Percentiles rank a stretch among this genome's conserved stretches.
phyloP scores from a whole-genome alignment of 805 yeast species.

The Debaryomyces tyrocola region DNA sequence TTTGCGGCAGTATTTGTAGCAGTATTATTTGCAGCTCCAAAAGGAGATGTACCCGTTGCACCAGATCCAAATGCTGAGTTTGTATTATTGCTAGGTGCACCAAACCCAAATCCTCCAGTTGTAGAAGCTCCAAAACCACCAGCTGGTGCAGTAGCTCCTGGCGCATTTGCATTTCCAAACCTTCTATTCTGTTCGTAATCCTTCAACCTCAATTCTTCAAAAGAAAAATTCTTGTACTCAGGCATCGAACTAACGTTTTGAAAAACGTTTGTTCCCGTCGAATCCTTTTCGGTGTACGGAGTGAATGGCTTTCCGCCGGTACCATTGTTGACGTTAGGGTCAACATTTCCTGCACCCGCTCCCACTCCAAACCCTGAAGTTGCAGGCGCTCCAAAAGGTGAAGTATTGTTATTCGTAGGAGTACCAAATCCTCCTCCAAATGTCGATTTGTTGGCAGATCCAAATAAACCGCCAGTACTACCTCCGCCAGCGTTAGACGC shows the following conservation, averaged over 20 bases:
- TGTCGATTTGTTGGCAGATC: conserved; percentile 14
- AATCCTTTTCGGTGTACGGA: conserved; percentile 72
- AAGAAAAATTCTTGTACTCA: conserved; percentile 76
- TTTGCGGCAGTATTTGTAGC: conserved; percentile 33
- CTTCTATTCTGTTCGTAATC: conserved; percentile 80
- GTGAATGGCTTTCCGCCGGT: conserved; percentile 71
- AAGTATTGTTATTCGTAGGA: conserved; percentile 17
- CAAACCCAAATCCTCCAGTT: conserved; percentile 18
- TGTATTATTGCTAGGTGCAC: conserved; percentile 15
- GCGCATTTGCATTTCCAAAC: conserved; percentile 45
- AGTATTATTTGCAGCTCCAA: conserved; percentile 37
- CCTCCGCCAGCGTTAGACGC: conserved; percentile 1
- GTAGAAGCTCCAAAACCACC: conserved; percentile 34
- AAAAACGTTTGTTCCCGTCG: conserved; percentile 52
- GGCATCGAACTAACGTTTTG: conserved; percentile 88
- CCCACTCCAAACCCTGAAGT: conserved; percentile 17
- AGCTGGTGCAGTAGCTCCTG: conserved; percentile 27
- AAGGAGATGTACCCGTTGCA: conserved; percentile 19
- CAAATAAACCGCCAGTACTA: conserved; percentile 18
- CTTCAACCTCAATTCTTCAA: conserved; percentile 85
- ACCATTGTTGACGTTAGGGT: conserved; percentile 52
- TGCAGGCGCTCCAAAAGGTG: conserved; percentile 22
- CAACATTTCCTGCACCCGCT: conserved; percentile 17
- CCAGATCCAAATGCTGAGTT: conserved; percentile 21
- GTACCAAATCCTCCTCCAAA: conserved; percentile 30